Evolutionary conservation across 2,329 filamentous ascomycete genomes (phyloP).

Genomic region (Fusarium temperatum): DNA sequence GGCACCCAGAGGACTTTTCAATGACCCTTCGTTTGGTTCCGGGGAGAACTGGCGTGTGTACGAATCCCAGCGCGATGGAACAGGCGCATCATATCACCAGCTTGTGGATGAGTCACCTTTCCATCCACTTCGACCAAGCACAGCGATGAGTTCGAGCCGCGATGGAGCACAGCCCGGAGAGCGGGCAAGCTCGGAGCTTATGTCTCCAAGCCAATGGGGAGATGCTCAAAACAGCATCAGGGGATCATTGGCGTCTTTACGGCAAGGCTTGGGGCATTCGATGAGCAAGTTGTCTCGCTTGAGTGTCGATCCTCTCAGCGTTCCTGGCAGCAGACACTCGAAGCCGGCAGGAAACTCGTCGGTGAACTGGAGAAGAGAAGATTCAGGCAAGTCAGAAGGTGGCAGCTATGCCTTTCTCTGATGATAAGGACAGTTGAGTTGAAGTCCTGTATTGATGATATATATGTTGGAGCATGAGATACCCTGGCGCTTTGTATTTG

Average conservation of each 20-base stretch:
- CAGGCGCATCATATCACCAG: conserved; percentile 47
- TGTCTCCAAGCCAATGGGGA: conserved; percentile 42
- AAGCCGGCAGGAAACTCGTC: conserved; percentile 17
- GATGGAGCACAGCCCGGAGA: conserved; percentile 35
- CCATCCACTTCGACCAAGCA: conserved; percentile 49
- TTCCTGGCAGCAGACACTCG: conserved; percentile 19
- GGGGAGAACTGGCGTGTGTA: conserved; percentile 50
- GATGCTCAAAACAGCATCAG: conserved; percentile 32
- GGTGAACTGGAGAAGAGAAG: conserved; percentile 28
- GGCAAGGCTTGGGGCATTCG: conserved; percentile 17
- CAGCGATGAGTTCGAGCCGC: conserved; percentile 29
- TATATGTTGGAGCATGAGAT: conserved; percentile 7
- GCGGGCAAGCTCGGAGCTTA: conserved; percentile 33
- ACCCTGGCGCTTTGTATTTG: conserved; percentile 11
- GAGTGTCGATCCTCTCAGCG: conserved; percentile 18
- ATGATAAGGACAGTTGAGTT: not conserved
- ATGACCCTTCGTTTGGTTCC: conserved; percentile 48
- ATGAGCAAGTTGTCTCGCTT: conserved; percentile 19
- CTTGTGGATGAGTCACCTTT: conserved; percentile 49
- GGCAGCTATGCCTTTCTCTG: conserved; percentile 41
- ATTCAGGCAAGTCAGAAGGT: conserved; percentile 32
- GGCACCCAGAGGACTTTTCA: conserved; percentile 37
- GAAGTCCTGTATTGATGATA: not conserved
- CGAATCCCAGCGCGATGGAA: conserved; percentile 38
- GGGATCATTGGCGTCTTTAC: conserved; percentile 30